A percentile compares a stretch with the other conserved stretches of the same genome.
Conservation (phyloP, 495 filamentous ascomycete genomes). For the Annulohypoxylon moriforme region DNA sequence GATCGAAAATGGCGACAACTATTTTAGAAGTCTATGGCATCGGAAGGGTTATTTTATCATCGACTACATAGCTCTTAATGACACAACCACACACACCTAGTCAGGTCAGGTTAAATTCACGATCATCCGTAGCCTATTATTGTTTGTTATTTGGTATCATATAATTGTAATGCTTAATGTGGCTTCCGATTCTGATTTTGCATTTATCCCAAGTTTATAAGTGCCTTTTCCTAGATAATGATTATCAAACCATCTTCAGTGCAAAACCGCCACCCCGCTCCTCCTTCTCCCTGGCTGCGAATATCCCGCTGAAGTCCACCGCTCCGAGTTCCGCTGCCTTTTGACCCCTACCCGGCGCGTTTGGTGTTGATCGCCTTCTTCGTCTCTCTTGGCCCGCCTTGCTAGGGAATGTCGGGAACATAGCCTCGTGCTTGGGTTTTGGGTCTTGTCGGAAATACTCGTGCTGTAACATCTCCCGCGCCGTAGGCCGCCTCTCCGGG, state of each 20-base stretch:
- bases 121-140: constrained; percentile 6
- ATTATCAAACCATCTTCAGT: constrained; percentile 71
- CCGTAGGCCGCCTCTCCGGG: constrained; percentile 75
- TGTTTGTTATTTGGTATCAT: neutral
- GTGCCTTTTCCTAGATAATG: neutral
- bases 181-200: neutral
- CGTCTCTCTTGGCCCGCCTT: constrained; percentile 94
- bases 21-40: constrained; percentile 36
- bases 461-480: constrained; percentile 72
- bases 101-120: constrained; percentile 21
- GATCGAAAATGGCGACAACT: constrained; percentile 38
- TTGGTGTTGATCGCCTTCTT: constrained; percentile 77
- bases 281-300: constrained; percentile 77
- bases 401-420: constrained; percentile 93
- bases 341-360: constrained; percentile 85
- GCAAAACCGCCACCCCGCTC: constrained; percentile 83
- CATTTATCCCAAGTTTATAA: neutral
- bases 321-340: constrained; percentile 71
- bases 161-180: constrained; percentile 21
- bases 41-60: constrained; percentile 37
- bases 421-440: constrained; percentile 82
- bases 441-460: constrained; percentile 92
- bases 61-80: constrained; percentile 51
- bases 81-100: constrained; percentile 34
- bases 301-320: constrained; percentile 84